Evolutionary conservation across 106 monocot genomes (phyloP).

Genomic region (Xerophyta viscosa): DNA sequence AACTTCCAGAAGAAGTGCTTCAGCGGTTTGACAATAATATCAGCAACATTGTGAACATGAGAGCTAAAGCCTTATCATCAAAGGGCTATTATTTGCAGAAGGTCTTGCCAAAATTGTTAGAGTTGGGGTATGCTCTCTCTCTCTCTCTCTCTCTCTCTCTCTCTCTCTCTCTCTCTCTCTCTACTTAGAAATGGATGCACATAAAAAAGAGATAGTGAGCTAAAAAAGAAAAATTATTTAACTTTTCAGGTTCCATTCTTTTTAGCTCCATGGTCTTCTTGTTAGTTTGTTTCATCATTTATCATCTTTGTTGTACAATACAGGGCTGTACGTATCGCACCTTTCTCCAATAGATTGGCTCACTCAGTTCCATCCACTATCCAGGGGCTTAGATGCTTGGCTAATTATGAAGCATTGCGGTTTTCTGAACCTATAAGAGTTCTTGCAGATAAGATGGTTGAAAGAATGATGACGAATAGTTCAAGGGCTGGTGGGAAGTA

Average conservation of each 20-base stretch:
- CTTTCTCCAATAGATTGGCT: slow-evolving; percentile 98
- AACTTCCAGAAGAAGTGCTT: slow-evolving; percentile 69
- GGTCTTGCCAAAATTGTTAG: slow-evolving; percentile 82
- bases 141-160: neutral
- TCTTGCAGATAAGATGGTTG: slow-evolving; percentile 87
- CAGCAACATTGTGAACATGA: slow-evolving; percentile 87
- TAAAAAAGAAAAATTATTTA: no score
- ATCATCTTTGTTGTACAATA: slow-evolving; percentile 5
- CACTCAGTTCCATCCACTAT: slow-evolving; percentile 69
- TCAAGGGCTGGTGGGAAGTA: slow-evolving; percentile 74
- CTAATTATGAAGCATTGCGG: slow-evolving; percentile 81
- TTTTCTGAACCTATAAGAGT: slow-evolving; percentile 80
- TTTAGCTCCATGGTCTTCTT: neutral
- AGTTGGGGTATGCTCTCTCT: slow-evolving; percentile 55
- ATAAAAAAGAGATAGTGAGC: no score
- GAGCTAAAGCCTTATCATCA: slow-evolving; percentile 76
- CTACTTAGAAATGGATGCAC: no score
- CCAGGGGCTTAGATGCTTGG: slow-evolving; percentile 75
- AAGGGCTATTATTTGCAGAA: slow-evolving; percentile 68
- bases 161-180: neutral
- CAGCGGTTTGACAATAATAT: slow-evolving; percentile 77
- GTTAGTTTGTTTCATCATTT: neutral
- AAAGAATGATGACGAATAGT: slow-evolving; percentile 77
- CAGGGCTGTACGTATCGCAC: slow-evolving; percentile 97
- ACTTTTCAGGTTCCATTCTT: neutral